Evolutionary conservation across 1,139 yeast genomes (phyloP).

Genomic region (Debaryomyces coudertii): DNA sequence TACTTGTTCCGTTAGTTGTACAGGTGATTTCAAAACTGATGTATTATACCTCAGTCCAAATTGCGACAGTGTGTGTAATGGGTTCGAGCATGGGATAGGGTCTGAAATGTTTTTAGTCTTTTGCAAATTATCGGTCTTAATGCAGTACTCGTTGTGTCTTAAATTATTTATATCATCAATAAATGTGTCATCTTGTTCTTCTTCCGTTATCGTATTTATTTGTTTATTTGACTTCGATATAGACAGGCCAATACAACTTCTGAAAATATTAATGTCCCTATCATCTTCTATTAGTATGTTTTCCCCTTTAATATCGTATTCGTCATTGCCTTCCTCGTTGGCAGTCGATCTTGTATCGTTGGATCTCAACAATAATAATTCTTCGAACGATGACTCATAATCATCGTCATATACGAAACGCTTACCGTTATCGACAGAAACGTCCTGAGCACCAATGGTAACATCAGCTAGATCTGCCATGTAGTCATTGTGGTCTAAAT

Average conservation of each 20-base stretch:
- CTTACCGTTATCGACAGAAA: conserved; percentile 17
- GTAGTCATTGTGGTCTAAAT: conserved; percentile 1
- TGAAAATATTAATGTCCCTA: not conserved
- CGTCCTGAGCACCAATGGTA: conserved; percentile 11
- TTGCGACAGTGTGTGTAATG: not conserved
- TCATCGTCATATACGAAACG: conserved; percentile 20
- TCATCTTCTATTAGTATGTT: conserved; percentile 3
- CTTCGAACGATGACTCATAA: conserved; percentile 28
- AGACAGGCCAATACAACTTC: not conserved
- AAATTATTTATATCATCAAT: conserved; percentile 34
- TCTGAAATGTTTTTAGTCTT: conserved; percentile 19
- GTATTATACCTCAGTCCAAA: not conserved
- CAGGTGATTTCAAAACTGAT: not conserved
- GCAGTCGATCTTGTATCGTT: conserved; percentile 25
- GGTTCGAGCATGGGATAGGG: conserved; percentile 3
- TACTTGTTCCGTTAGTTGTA: not conserved
- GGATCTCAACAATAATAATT: conserved; percentile 24
- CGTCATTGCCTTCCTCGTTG: conserved; percentile 15
- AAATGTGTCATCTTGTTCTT: conserved; percentile 20
- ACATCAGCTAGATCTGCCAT: not conserved
- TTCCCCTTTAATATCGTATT: conserved; percentile 8
- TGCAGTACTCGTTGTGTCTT: conserved; percentile 35
- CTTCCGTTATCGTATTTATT: conserved; percentile 9
- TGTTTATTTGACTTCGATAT: conserved; percentile 1
- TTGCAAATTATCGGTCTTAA: conserved; percentile 17